These are phyloP conservation scores for Boletus subluridellus DNA, from an alignment of 1,284 basidiomycete genomes.

Conservation along the genomic window DNA sequence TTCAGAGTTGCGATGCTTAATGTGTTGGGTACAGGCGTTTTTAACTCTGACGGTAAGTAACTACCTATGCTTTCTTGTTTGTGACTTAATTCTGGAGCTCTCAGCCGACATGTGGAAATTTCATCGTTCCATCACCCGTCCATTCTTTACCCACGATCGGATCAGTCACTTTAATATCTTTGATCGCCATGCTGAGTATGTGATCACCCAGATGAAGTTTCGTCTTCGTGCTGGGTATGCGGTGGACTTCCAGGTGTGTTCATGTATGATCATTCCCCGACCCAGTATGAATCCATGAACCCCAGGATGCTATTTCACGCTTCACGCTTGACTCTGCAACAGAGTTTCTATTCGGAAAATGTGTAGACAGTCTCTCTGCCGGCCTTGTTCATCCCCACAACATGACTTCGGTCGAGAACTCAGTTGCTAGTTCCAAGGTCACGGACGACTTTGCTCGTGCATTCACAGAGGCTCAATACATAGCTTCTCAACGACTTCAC, in stretches of 20 bases:
- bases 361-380: conserved; percentile 40
- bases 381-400: conserved; percentile 46
- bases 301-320: conserved; percentile 38
- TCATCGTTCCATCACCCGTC: conserved; percentile 49
- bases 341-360: conserved; percentile 52
- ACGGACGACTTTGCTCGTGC: conserved; percentile 31
- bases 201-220: conserved; percentile 33
- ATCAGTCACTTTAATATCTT: conserved; percentile 50
- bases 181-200: conserved; percentile 37
- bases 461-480: conserved; percentile 38
- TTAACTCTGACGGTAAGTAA: conserved; percentile 44
- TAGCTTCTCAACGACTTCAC: conserved; percentile 39
- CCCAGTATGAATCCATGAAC: not conserved
- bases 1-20: conserved; percentile 27
- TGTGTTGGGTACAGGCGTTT: conserved; percentile 44
- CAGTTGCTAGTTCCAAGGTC: not conserved
- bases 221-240: conserved; percentile 36
- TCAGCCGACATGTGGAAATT: conserved; percentile 42
- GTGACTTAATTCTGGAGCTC: not conserved
- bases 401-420: conserved; percentile 15
- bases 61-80: conserved; percentile 2
- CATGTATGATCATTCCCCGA: not conserved
- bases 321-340: conserved; percentile 57
- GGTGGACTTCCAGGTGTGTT: conserved; percentile 40
- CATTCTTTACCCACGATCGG: conserved; percentile 49